These are phyloP conservation scores for Castanea crenata DNA, from an alignment of 306 rosid genomes.

Conservation along the genomic window DNA sequence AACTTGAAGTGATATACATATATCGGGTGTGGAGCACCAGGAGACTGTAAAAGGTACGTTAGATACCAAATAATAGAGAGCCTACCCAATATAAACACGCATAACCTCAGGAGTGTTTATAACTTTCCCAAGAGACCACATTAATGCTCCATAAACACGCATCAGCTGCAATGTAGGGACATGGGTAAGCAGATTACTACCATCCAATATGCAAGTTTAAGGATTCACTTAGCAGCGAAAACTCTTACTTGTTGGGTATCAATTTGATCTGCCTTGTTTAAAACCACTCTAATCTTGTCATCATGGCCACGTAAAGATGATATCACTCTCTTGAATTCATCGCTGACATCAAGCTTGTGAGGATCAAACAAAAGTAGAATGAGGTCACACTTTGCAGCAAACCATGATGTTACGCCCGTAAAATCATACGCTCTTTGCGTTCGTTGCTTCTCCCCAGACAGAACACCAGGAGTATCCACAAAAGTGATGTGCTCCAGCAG, in stretches of 20 bases:
- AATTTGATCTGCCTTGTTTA: conserved; percentile 91
- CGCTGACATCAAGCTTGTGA: conserved; percentile 95
- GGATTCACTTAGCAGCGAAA: not conserved
- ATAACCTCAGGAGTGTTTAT: conserved; percentile 86
- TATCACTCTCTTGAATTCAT: conserved; percentile 94
- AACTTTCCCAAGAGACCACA: conserved; percentile 99
- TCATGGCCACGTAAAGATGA: conserved; percentile 84
- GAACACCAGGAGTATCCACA: conserved; percentile 96
- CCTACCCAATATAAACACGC: conserved; percentile 93
- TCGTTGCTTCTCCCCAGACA: conserved; percentile 97
- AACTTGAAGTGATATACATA: not conserved
- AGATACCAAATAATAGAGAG: conserved; percentile 7
- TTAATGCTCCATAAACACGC: conserved; percentile 96
- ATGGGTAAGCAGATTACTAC: not conserved
- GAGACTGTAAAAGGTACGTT: not conserved
- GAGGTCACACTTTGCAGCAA: conserved; percentile 91
- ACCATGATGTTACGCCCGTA: conserved; percentile 97
- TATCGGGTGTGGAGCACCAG: not conserved
- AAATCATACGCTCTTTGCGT: conserved; percentile 86
- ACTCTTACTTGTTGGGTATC: conserved; percentile 88
- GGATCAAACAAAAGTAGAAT: conserved; percentile 94
- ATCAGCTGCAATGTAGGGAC: conserved; percentile 54
- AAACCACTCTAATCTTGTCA: conserved; percentile 88
- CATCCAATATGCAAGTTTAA: not conserved
- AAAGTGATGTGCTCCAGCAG: conserved; percentile 82